Evolutionary conservation across 495 filamentous ascomycete species (phyloP), one percentile per base, ranked within the genome.

Genomic region (Saxispiralis lemnorum): DNA sequence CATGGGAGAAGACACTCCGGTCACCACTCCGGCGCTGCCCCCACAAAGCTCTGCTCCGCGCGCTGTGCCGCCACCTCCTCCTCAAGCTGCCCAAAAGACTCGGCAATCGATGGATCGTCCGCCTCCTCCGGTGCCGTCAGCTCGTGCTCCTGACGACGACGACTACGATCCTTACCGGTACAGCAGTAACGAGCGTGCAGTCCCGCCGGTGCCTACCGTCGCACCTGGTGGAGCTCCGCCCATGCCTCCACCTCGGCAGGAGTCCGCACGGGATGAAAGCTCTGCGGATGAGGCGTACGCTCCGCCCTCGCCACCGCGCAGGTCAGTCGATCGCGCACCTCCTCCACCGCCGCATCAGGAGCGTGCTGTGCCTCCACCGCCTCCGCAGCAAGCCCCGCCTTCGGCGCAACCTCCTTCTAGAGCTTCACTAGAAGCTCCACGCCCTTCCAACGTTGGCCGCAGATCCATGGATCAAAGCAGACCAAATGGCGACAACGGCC

Each of bases 391-490:
- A 35, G 18, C 33, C 7, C 20, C 38, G 7, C 31, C 38, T 17
- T 13, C 31, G n/a, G 30, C 47, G 35, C 51, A 56, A 18, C 43
- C 49, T n/a, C 53, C 51, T 33, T 18, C 47, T 11, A 42, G 39
- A 13, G 14, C 38, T 5, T 87, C 87, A 3, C 58, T 81, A 35
- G 85, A 93, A 56, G 59, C 78, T 13, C 62, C 71, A 35, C 69
- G 81, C 43, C 51, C 54, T 37, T 59, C 56, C 6, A 68, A 52
- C 32, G 57, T 65, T n/a, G 40, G 18, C 17, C 73, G 83, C 40
- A 67, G 78, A 50, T 95, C 88, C 16, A 75, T 81, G 51, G 89
- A 97, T 49, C 63, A 71, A 31, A 49, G 66, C 28, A 70, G 79
- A 28, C 67, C 73, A 4, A 76, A 73, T 19, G 66, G 76, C 48